Percentiles rank a stretch among this genome's conserved stretches.
Conservation (phyloP, 371 early-diverging fungal genomes). For the Sanchytrium tribonematis region DNA sequence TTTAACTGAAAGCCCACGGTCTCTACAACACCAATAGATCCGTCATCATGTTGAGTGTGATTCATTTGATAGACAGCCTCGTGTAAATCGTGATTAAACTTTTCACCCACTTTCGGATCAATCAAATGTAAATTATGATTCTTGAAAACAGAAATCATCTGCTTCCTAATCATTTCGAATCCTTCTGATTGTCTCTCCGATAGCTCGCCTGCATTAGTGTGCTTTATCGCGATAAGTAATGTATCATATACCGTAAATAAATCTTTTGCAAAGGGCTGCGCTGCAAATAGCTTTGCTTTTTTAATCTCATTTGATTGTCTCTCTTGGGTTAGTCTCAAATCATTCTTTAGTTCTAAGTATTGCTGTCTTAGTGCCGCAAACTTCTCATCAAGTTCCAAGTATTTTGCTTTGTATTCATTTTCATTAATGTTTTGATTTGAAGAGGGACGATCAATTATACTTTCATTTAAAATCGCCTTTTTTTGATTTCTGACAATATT, state of each 20-base stretch:
- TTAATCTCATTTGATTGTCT: conserved; percentile 63
- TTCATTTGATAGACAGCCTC: conserved; percentile 81
- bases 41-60: conserved; percentile 38
- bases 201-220: conserved; percentile 26
- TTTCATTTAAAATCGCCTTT: too few species aligned
- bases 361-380: too few species aligned
- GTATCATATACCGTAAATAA: conserved; percentile 74
- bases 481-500: too few species aligned
- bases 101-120: conserved; percentile 41
- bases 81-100: conserved; percentile 73
- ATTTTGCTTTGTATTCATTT: too few species aligned
- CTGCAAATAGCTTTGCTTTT: conserved; percentile 46
- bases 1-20: conserved; percentile 73
- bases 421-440: too few species aligned
- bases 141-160: conserved; percentile 54
- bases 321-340: too few species aligned
- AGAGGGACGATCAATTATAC: too few species aligned
- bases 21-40: conserved; percentile 51
- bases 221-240: conserved; percentile 49
- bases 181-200: conserved; percentile 27
- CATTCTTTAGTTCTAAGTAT: too few species aligned
- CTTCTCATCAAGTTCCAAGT: too few species aligned
- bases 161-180: conserved; percentile 57
- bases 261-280: conserved; percentile 88
- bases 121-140: conserved; percentile 63